Conservation (phyloP, 768 basidiomycete genomes). For the Cystobasidium tubakii region DNA sequence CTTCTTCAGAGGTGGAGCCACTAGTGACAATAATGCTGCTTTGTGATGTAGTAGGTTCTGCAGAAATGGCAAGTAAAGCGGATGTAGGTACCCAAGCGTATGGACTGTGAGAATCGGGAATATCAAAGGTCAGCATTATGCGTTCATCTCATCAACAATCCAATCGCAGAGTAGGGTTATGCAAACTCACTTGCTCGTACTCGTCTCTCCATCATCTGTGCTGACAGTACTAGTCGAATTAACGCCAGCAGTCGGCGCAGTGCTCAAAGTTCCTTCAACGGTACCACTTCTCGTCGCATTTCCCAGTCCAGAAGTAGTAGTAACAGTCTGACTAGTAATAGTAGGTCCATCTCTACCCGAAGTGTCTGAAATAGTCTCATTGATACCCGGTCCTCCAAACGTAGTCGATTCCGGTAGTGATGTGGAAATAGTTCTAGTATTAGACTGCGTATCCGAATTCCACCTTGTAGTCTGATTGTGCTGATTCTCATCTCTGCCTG, state of each 20-base stretch:
- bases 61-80: conserved; percentile 6
- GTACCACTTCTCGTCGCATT: background rate
- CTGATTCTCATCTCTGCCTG: background rate
- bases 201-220: background rate
- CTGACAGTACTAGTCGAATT: too few relatives aligned
- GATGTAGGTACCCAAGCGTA: conserved; percentile 24
- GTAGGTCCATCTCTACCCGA: background rate
- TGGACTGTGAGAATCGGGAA: background rate
- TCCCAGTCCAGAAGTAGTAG: background rate
- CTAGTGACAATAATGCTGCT: background rate
- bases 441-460: background rate
- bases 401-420: background rate
- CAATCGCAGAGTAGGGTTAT: background rate
- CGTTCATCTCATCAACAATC: too few relatives aligned
- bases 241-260: background rate
- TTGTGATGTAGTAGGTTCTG: background rate
- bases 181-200: background rate
- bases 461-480: background rate
- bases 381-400: background rate
- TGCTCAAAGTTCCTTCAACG: background rate
- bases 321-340: too few relatives aligned
- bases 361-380: background rate
- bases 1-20: background rate
- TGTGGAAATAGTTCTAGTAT: background rate
- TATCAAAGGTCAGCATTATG: too few relatives aligned